Percentiles rank a stretch among this genome's conserved stretches.
phyloP scores from a whole-genome alignment of 257 asterid species.

The Solanum ahanhuiri region DNA sequence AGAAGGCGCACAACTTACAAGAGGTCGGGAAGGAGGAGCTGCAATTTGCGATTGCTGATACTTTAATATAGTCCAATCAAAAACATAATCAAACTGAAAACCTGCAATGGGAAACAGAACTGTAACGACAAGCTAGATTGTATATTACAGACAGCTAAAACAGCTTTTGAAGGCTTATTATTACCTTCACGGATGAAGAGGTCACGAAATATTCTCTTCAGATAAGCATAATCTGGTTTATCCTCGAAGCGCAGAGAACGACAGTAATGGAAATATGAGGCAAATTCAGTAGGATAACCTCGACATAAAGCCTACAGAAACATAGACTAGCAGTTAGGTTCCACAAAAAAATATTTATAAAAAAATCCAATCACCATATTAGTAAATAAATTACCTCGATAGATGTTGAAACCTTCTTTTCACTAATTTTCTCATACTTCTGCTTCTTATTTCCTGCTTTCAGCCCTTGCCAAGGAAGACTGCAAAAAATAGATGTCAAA shows the following conservation, averaged over 20 bases:
- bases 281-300: constrained; percentile 92
- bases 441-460: constrained; percentile 97
- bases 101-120: constrained; percentile 29
- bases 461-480: constrained; percentile 97
- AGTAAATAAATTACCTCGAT: constrained; percentile 55
- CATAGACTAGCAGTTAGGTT: constrained; percentile 7
- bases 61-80: constrained; percentile 97
- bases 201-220: constrained; percentile 90
- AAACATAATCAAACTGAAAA: constrained; percentile 91
- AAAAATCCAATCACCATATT: constrained; percentile 5
- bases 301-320: constrained; percentile 64
- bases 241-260: constrained; percentile 93
- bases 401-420: constrained; percentile 90
- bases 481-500: constrained; percentile 33
- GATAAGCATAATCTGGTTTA: constrained; percentile 96
- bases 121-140: not conserved
- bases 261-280: constrained; percentile 93
- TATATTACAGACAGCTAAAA: not conserved
- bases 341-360: not conserved
- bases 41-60: constrained; percentile 92
- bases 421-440: constrained; percentile 91
- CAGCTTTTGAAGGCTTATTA: not conserved
- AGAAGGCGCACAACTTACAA: constrained; percentile 34
- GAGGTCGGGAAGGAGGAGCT: constrained; percentile 66
- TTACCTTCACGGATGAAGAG: constrained; percentile 90